Conservation (phyloP, 345 rosid species). For the Boechera divaricarpa region DNA sequence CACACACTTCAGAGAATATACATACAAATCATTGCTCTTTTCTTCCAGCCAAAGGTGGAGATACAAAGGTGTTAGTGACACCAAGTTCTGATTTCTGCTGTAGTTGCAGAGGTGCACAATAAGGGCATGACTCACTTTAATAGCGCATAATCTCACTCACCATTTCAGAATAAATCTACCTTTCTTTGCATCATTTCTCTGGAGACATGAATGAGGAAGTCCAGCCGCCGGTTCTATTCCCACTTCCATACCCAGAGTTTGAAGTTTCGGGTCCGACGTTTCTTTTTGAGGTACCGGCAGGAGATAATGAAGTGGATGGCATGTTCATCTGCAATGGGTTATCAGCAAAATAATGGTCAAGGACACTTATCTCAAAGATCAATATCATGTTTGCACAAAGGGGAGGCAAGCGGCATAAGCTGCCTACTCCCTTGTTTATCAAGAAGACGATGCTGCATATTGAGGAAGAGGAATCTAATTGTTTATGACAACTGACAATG, state of each 20-base stretch:
- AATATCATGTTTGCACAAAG: slow-evolving; percentile 9
- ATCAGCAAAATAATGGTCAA: slow-evolving; percentile 15
- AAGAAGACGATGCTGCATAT: too few species aligned
- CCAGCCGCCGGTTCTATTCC: slow-evolving; percentile 66
- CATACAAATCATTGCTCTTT: slow-evolving; percentile 45
- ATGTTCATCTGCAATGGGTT: slow-evolving; percentile 50
- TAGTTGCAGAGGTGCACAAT: neutral
- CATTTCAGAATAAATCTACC: slow-evolving; percentile 13
- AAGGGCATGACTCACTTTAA: slow-evolving; percentile 41
- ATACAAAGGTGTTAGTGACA: slow-evolving; percentile 22
- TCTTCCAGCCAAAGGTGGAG: slow-evolving; percentile 46
- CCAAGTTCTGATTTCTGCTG: slow-evolving; percentile 13
- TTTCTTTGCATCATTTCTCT: slow-evolving; percentile 50
- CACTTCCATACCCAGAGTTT: slow-evolving; percentile 58
- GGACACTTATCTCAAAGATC: neutral
- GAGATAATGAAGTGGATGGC: slow-evolving; percentile 63
- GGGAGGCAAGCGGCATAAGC: too few species aligned
- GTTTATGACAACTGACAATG: neutral
- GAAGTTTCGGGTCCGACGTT: slow-evolving; percentile 59
- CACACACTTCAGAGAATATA: slow-evolving; percentile 44
- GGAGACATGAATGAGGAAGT: slow-evolving; percentile 79
- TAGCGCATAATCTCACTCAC: slow-evolving; percentile 35
- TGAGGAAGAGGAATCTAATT: too few species aligned
- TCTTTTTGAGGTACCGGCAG: slow-evolving; percentile 71
- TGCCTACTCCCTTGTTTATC: too few species aligned